These are phyloP conservation scores for Penicillium sp. DNA, from an alignment of 2,329 filamentous ascomycete genomes.

Conservation along the genomic window DNA sequence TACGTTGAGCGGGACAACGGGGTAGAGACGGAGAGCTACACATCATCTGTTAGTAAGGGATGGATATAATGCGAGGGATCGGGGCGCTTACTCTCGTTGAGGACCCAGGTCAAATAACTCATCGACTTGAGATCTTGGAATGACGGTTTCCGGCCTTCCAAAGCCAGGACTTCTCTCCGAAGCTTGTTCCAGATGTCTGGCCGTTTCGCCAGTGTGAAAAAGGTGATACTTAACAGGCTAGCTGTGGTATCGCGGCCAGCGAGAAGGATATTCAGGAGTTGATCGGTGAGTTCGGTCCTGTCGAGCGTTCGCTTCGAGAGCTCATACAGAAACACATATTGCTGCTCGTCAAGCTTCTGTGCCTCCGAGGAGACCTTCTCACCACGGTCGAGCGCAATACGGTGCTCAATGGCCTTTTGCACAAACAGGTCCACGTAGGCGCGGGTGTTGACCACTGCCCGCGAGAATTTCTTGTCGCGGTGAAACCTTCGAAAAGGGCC, in stretches of 20 bases:
- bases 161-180: constrained; percentile 66
- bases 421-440: constrained; percentile 35
- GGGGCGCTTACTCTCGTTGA: constrained; percentile 76
- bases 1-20: constrained; percentile 75
- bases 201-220: constrained; percentile 76
- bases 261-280: constrained; percentile 76
- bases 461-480: constrained; percentile 12
- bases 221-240: constrained; percentile 71
- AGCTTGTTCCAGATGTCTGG: constrained; percentile 66
- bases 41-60: no score
- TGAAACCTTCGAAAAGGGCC: constrained; percentile 17
- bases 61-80: no score
- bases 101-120: constrained; percentile 69
- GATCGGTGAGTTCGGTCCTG: constrained; percentile 56
- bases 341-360: constrained; percentile 8
- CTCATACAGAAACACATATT: constrained; percentile 50
- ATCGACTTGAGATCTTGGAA: constrained; percentile 83
- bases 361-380: constrained; percentile 17
- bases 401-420: constrained; percentile 36
- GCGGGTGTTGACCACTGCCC: constrained; percentile 31
- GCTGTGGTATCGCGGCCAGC: constrained; percentile 84
- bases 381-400: constrained; percentile 16
- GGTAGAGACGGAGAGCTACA: no score
- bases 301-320: constrained; percentile 46
- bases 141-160: constrained; percentile 51